phyloP scores from a whole-genome alignment of 2,329 filamentous ascomycete genomes.

The Xylariaceae sp. region DNA sequence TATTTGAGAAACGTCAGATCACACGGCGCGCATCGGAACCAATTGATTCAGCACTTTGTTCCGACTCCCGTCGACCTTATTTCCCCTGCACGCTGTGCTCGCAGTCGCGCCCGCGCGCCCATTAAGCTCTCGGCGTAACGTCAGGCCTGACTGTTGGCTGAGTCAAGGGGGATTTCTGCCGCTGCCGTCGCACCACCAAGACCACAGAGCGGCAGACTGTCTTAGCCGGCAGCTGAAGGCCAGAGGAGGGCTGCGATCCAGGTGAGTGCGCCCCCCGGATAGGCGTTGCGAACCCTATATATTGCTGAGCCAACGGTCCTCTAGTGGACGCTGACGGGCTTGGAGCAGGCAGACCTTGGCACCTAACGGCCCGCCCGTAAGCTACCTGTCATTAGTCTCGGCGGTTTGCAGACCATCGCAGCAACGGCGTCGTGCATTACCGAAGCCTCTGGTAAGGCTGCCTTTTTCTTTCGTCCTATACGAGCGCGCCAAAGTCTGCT shows the following conservation, averaged over 20 bases:
- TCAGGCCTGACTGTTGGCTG: slow-evolving; percentile 15
- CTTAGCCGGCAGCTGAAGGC: too few species aligned
- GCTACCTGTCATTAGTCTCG: slow-evolving; percentile 6
- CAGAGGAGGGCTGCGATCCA: too few species aligned
- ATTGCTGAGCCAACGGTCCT: too few species aligned
- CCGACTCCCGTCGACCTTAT: slow-evolving; percentile 17
- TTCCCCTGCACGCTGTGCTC: slow-evolving; percentile 10
- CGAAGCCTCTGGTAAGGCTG: slow-evolving; percentile 9
- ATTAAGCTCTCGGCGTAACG: slow-evolving; percentile 14
- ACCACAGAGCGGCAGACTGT: too few species aligned
- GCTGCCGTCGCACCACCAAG: slow-evolving; percentile 6
- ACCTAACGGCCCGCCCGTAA: slow-evolving; percentile 8
- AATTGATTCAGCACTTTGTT: slow-evolving; percentile 16
- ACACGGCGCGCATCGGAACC: slow-evolving; percentile 15
- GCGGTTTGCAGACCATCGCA: slow-evolving; percentile 2
- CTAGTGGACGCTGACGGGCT: slow-evolving; percentile 5
- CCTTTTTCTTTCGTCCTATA: too few species aligned
- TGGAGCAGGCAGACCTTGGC: slow-evolving; percentile 2
- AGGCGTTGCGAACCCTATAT: too few species aligned
- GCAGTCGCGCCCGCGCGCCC: slow-evolving; percentile 10
- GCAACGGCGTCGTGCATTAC: slow-evolving; percentile 2
- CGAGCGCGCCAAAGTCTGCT: too few species aligned
- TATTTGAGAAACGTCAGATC: slow-evolving; percentile 16
- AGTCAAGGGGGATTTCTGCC: slow-evolving; percentile 10
- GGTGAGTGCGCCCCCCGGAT: too few species aligned